phyloP scores from a whole-genome alignment of 306 rosid genomes.

The Abrus pulchellus region DNA sequence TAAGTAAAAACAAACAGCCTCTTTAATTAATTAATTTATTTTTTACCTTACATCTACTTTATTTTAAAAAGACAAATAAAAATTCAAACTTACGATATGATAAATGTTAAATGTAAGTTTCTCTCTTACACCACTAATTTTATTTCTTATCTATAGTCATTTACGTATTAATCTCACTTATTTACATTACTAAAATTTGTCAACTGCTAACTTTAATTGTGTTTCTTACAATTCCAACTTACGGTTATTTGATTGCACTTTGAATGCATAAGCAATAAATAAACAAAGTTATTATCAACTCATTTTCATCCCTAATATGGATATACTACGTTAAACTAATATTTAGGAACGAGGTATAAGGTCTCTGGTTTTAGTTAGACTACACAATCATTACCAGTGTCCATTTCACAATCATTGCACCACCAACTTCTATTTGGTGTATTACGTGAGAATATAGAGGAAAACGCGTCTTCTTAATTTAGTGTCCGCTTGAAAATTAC shows the following conservation, averaged over 20 bases:
- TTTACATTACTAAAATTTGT: background rate
- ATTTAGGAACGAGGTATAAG: constrained; percentile 42
- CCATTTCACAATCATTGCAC: constrained; percentile 46
- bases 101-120: no score
- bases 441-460: constrained; percentile 1
- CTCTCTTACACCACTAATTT: background rate
- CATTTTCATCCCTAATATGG: constrained; percentile 20
- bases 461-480: background rate
- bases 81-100: no score
- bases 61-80: no score
- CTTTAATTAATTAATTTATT: no score
- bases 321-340: constrained; percentile 22
- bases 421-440: constrained; percentile 43
- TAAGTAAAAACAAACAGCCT: no score
- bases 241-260: background rate
- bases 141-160: background rate
- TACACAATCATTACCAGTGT: constrained; percentile 51
- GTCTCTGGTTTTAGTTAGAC: constrained; percentile 51
- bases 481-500: no score
- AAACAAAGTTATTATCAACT: constrained; percentile 6
- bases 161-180: background rate
- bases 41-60: no score
- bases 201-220: background rate
- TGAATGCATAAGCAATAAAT: background rate
- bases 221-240: background rate